These are phyloP conservation scores for Phialocephala subalpina DNA, from an alignment of 2,329 filamentous ascomycete genomes.

Conservation along the genomic window DNA sequence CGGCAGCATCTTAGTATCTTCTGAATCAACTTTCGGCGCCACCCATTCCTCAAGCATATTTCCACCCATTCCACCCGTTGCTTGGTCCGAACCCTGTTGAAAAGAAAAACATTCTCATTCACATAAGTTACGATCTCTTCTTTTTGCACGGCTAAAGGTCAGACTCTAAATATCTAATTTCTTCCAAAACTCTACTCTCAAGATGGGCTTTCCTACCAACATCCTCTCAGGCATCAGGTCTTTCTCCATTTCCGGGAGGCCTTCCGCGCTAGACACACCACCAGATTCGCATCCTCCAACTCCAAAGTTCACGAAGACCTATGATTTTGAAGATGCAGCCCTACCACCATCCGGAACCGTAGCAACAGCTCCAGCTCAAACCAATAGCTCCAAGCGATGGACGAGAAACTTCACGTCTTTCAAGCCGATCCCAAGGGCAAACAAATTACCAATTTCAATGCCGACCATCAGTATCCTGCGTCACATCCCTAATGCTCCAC, in stretches of 20 bases:
- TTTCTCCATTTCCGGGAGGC: neutral
- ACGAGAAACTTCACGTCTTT: neutral
- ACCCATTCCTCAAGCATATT: slow-evolving; percentile 2
- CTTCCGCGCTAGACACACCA: neutral
- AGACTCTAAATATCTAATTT: neutral
- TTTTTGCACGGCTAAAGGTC: neutral
- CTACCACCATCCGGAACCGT: neutral
- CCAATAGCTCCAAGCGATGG: neutral
- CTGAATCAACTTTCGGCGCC: neutral
- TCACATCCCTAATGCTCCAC: neutral
- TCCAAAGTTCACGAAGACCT: neutral
- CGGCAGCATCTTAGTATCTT: neutral
- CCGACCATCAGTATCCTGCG: neutral
- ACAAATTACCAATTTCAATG: neutral
- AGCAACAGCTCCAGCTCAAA: neutral
- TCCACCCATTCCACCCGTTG: neutral
- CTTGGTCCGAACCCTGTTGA: neutral
- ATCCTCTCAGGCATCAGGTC: neutral
- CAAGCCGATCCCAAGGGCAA: neutral
- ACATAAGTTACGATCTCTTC: neutral
- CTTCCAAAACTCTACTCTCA: neutral
- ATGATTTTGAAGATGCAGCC: neutral
- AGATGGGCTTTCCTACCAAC: neutral
- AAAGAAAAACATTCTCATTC: neutral
- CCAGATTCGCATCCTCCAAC: neutral